Conservation (phyloP, 75 land plant genomes). For the Adiantum capillusveneris region DNA sequence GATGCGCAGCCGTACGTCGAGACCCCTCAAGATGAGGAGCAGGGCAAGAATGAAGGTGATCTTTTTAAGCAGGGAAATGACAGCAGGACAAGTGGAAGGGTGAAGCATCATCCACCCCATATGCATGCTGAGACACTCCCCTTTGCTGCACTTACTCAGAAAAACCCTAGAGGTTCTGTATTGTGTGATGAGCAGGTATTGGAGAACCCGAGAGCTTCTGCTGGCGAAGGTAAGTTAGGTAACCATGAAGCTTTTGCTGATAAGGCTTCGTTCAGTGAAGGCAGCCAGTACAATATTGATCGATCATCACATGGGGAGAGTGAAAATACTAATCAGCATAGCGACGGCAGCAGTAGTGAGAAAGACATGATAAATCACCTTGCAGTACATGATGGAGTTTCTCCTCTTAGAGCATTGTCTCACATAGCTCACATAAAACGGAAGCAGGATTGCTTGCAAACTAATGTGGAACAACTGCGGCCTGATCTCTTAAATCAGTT, state of each 20-base stretch:
- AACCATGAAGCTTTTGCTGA: background rate
- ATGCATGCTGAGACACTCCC: too few relatives aligned
- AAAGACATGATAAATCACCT: background rate
- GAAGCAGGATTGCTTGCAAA: background rate
- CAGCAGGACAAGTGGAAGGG: too few relatives aligned
- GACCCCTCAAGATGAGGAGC: background rate
- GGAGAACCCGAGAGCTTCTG: too few relatives aligned
- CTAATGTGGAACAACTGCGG: too few relatives aligned
- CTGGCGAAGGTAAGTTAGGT: background rate
- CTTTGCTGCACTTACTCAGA: too few relatives aligned
- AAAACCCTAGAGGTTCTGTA: too few relatives aligned
- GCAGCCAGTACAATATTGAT: too few relatives aligned
- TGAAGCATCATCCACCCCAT: too few relatives aligned
- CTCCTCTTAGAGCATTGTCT: conserved; percentile 2
- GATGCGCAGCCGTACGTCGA: background rate
- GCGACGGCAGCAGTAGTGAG: background rate
- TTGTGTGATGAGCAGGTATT: too few relatives aligned
- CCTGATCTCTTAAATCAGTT: too few relatives aligned
- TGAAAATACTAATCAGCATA: background rate
- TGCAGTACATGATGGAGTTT: background rate
- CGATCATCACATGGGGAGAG: background rate
- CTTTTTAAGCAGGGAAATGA: too few relatives aligned
- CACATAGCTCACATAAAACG: conserved; percentile 1
- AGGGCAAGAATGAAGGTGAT: background rate
- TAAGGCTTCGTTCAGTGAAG: too few relatives aligned